Evolutionary conservation across 345 rosid genomes (phyloP), one percentile per base, ranked within the genome.

Genomic region (Murraya paniculata): DNA sequence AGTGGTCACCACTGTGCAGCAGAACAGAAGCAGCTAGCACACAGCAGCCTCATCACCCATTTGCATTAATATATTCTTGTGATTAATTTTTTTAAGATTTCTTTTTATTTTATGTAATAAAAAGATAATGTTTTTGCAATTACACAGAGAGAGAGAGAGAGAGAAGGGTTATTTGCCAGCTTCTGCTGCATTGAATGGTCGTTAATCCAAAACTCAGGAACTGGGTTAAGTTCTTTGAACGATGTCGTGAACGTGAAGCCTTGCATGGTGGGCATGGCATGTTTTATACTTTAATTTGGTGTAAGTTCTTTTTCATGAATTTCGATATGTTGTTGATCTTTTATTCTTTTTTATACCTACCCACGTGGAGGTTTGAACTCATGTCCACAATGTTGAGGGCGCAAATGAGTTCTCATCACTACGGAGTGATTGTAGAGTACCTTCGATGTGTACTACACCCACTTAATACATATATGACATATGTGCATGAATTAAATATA

Each of bases 171-270:
- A 53, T 14, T 19, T 53, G 61, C 16, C 19, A 4, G 76, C 14
- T 2, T 9, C 9, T 24, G 18, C 24, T 14, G 67, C 65, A 72
- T 33, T 72, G 10, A n/a, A 38, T 73, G 77, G 18, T n/a, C 30
- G 33, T 14, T 24, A 38, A 59, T 73, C 36, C 28, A 8, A 73
- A 24, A 8, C 31, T 16, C 35, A 24, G 61, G 31, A 13, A 21
- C 6, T 9, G 75, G 65, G 61, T 21, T 45, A 74, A 62, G 61
- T 74, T 45, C 78, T 30, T 48, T 64, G 61, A 64, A 75, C 25
- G 33, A 18, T 61, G 30, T 62, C 62, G 22, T 5, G 7, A 39
- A 36, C 21, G 48, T 41, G 48, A 50, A 16, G 56, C 56, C 56
- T 4, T 16, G 10, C 16, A 7, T n/a, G 19, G 62, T n/a, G 19